phyloP scores from a whole-genome alignment of 805 yeast genomes.

The Starmerella vaccinii region DNA sequence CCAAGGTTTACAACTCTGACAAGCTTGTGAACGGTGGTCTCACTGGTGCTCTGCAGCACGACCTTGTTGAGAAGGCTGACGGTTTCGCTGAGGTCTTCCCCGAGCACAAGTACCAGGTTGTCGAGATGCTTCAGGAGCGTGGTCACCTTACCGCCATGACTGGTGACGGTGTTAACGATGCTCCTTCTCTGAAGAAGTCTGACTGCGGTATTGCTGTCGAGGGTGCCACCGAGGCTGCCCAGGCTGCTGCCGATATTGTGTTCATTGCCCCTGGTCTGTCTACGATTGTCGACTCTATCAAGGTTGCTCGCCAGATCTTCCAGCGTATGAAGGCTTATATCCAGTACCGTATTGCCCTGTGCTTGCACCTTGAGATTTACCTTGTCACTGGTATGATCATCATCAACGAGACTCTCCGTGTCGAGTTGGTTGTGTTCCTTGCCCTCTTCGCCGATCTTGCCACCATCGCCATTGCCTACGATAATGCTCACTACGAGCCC shows the following conservation, averaged over 20 bases:
- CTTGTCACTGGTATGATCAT: conserved; percentile 93
- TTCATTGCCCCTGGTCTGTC: conserved; percentile 92
- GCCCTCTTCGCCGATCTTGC: conserved; percentile 97
- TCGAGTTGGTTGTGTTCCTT: conserved; percentile 86
- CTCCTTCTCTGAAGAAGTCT: conserved; percentile 94
- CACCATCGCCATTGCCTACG: conserved; percentile 93
- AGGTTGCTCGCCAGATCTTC: conserved; percentile 94
- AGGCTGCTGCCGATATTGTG: conserved; percentile 94
- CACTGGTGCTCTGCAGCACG: conserved; percentile 97
- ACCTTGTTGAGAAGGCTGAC: conserved; percentile 93
- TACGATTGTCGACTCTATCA: conserved; percentile 87
- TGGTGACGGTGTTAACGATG: conserved; percentile 99
- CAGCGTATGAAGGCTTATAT: conserved; percentile 98
- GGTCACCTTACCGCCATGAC: conserved; percentile 98
- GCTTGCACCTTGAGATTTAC: conserved; percentile 89
- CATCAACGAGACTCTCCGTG: conserved; percentile 74
- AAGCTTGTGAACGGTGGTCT: conserved; percentile 91
- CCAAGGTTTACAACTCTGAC: conserved; percentile 94
- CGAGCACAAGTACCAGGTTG: conserved; percentile 92
- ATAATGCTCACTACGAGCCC: conserved; percentile 90
- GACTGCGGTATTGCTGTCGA: conserved; percentile 96
- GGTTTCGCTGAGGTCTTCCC: conserved; percentile 99
- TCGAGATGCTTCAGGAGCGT: conserved; percentile 88
- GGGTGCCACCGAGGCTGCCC: conserved; percentile 96
- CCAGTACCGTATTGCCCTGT: conserved; percentile 94